phyloP scores from a whole-genome alignment of 805 yeast species.

The Saccharomycopsis javanensis region DNA sequence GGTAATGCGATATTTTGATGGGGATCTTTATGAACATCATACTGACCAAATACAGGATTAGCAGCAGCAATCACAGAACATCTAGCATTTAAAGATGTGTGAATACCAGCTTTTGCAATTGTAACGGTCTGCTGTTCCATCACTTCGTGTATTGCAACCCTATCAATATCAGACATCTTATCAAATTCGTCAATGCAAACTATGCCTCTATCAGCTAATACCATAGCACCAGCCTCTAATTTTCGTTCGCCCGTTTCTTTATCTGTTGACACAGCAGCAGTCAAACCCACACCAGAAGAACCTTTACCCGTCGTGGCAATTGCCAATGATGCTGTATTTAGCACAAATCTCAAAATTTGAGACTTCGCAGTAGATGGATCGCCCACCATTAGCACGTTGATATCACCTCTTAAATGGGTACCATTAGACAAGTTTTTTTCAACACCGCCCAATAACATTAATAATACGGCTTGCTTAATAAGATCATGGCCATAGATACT shows the following conservation, averaged over 20 bases:
- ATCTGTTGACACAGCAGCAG: constrained; percentile 96
- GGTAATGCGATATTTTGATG: constrained; percentile 95
- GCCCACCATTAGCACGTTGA: constrained; percentile 92
- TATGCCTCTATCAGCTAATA: constrained; percentile 90
- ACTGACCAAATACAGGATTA: constrained; percentile 93
- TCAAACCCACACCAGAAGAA: constrained; percentile 98
- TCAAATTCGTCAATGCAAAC: constrained; percentile 99
- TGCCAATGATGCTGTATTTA: constrained; percentile 90
- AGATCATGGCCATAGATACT: constrained; percentile 89
- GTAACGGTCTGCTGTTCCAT: constrained; percentile 99
- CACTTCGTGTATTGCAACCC: constrained; percentile 98
- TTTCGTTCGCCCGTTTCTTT: constrained; percentile 95
- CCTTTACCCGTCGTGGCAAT: constrained; percentile 99
- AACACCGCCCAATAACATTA: constrained; percentile 88
- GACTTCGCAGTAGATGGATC: constrained; percentile 98
- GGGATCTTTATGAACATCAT: constrained; percentile 91
- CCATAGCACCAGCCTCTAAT: constrained; percentile 99
- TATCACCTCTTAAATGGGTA: constrained; percentile 96
- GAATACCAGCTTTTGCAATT: constrained; percentile 96
- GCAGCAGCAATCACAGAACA: constrained; percentile 98
- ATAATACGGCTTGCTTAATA: constrained; percentile 81
- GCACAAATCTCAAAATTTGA: constrained; percentile 85
- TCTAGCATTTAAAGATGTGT: constrained; percentile 90
- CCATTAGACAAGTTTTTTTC: constrained; percentile 93
- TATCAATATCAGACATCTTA: constrained; percentile 92